Evolutionary conservation across 164 flowering plant species (phyloP).

Genomic region (Tetracentron sinense): DNA sequence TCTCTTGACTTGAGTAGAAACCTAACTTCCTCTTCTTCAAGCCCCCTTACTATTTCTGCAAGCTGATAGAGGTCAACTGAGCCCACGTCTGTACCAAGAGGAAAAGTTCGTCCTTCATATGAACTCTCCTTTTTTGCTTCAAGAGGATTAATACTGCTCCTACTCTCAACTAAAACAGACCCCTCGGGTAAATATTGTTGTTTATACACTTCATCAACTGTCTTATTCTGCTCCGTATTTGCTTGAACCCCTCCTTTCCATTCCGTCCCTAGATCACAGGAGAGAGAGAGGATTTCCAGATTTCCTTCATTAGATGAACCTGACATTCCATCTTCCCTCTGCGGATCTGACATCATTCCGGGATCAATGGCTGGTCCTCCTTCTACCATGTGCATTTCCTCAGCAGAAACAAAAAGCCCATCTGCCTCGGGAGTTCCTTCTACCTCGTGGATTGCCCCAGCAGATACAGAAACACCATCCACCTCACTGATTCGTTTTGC

Average conservation of each 20-base stretch:
- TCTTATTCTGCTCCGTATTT: slow-evolving; percentile 4
- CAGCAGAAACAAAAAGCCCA: slow-evolving; percentile 12
- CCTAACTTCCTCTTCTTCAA: slow-evolving; percentile 47
- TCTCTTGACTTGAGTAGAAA: slow-evolving; percentile 36
- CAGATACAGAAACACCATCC: slow-evolving; percentile 16
- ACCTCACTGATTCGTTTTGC: slow-evolving; percentile 8
- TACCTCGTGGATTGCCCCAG: slow-evolving; percentile 3
- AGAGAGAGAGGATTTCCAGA: background rate
- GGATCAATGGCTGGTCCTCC: slow-evolving; percentile 5
- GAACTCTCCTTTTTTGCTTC: slow-evolving; percentile 15
- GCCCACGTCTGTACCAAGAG: slow-evolving; percentile 22
- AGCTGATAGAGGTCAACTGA: slow-evolving; percentile 40
- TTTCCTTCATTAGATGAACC: slow-evolving; percentile 15
- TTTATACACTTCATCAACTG: slow-evolving; percentile 17
- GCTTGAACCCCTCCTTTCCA: slow-evolving; percentile 7
- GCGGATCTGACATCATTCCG: slow-evolving; percentile 14
- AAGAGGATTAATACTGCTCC: slow-evolving; percentile 13
- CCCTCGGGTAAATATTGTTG: slow-evolving; percentile 10
- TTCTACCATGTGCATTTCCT: slow-evolving; percentile 8
- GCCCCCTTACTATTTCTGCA: slow-evolving; percentile 34
- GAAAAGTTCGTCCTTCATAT: slow-evolving; percentile 8
- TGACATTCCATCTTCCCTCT: slow-evolving; percentile 9
- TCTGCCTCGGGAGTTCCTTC: slow-evolving; percentile 10
- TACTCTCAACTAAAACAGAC: slow-evolving; percentile 6
- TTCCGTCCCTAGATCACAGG: slow-evolving; percentile 7